Conservation (phyloP, 164 flowering plant species). For the Chimonanthus salicifolius region DNA sequence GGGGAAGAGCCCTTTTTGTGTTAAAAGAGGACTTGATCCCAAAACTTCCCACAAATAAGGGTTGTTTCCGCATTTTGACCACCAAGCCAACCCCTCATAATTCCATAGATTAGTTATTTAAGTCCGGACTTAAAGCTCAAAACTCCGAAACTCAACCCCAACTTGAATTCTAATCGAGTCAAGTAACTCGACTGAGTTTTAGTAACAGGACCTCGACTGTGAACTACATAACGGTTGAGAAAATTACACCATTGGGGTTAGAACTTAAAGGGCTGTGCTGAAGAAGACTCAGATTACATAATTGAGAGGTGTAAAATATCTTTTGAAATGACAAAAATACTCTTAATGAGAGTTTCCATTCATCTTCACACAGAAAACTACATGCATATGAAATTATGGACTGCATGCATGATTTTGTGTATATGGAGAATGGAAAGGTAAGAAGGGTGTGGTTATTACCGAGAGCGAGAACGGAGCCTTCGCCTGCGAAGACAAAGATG, state of each 20-base stretch:
- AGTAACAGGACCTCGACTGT: too few relatives aligned
- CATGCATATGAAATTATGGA: background rate
- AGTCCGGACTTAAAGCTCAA: too few relatives aligned
- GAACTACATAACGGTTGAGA: too few relatives aligned
- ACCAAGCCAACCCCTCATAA: background rate
- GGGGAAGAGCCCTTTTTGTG: background rate
- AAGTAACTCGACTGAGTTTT: too few relatives aligned
- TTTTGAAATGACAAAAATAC: background rate
- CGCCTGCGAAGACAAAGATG: constrained; percentile 40
- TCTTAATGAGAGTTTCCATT: background rate
- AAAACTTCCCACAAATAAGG: background rate
- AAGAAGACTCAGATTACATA: background rate
- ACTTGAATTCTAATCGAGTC: too few relatives aligned
- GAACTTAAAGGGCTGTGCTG: background rate
- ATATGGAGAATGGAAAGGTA: too few relatives aligned
- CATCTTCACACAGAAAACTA: background rate
- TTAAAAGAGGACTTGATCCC: background rate
- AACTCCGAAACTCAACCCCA: too few relatives aligned
- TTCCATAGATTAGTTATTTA: background rate
- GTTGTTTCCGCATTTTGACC: background rate
- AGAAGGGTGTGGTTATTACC: background rate
- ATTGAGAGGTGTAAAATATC: background rate
- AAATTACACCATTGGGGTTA: background rate
- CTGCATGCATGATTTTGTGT: background rate
- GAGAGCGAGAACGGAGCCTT: constrained; percentile 18